A percentile compares a stretch with the other conserved stretches of the same genome.
phyloP scores from a whole-genome alignment of 169 alveolate species.

The Plasmodium relictum region DNA sequence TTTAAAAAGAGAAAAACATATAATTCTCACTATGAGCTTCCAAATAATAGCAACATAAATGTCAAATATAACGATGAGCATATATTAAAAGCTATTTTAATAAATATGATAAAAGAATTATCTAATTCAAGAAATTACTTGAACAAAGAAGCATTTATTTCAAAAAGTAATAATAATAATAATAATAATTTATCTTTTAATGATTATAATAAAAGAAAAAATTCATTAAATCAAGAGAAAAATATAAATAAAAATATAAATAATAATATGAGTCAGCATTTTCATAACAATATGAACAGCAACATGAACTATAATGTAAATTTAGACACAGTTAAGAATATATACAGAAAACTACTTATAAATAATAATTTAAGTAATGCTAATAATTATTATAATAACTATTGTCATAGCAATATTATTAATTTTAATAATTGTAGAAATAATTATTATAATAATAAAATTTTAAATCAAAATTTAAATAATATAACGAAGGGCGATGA shows the following conservation, averaged over 20 bases:
- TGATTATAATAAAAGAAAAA: background rate
- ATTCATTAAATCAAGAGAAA: background rate
- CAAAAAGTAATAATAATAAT: slow-evolving; percentile 5
- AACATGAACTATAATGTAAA: slow-evolving; percentile 13
- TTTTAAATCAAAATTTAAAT: background rate
- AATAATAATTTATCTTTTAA: slow-evolving; percentile 6
- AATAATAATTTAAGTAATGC: slow-evolving; percentile 26
- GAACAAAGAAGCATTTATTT: background rate
- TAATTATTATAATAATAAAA: slow-evolving; percentile 10
- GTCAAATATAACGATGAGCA: slow-evolving; percentile 23
- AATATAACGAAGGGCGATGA: background rate
- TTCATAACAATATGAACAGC: slow-evolving; percentile 14
- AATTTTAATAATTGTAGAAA: slow-evolving; percentile 29
- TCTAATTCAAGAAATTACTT: slow-evolving; percentile 12
- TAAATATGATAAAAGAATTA: slow-evolving; percentile 37
- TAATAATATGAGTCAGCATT: background rate
- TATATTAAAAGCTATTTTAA: slow-evolving; percentile 35
- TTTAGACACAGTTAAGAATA: slow-evolving; percentile 25
- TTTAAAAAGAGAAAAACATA: slow-evolving; percentile 4
- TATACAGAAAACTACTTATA: slow-evolving; percentile 20
- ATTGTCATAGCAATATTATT: slow-evolving; percentile 37
- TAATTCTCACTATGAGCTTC: background rate
- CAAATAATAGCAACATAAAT: background rate
- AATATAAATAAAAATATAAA: slow-evolving; percentile 2
- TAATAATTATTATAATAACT: slow-evolving; percentile 23